Percentiles rank a stretch among this genome's conserved stretches.
Conservation (phyloP, 129 eudicot species). For the Artemisia annua region DNA sequence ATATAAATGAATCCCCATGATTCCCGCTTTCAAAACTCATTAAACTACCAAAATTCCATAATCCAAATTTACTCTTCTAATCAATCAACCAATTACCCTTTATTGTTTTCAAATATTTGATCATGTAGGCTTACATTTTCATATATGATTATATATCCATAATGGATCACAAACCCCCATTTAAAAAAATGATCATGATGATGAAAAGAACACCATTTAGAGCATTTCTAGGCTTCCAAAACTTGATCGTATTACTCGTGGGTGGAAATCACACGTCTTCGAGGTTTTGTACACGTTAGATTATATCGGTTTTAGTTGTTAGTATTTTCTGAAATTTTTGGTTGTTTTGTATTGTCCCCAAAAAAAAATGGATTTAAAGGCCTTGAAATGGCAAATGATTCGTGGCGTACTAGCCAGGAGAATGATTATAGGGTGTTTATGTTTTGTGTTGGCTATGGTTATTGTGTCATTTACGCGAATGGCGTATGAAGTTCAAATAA, state of each 20-base stretch:
- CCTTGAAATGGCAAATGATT: constrained; percentile 62
- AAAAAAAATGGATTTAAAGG: constrained; percentile 55
- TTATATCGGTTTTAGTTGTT: background rate
- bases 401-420: constrained; percentile 72
- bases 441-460: constrained; percentile 50
- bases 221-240: constrained; percentile 85
- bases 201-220: constrained; percentile 55
- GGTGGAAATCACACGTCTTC: constrained; percentile 99
- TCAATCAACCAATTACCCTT: background rate
- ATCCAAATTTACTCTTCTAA: background rate
- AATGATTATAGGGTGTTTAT: constrained; percentile 43
- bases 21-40: background rate
- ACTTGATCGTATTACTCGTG: constrained; percentile 80
- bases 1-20: background rate
- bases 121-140: background rate
- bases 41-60: background rate
- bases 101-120: background rate
- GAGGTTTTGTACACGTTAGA: constrained; percentile 97
- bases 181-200: constrained; percentile 46
- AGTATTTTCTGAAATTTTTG: background rate
- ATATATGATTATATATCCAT: background rate
- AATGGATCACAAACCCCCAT: constrained; percentile 42
- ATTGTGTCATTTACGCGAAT: constrained; percentile 55
- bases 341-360: background rate
- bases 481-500: constrained; percentile 38